These are phyloP conservation scores for Eucalyptus virginea DNA, from an alignment of 345 rosid genomes.

Conservation along the genomic window DNA sequence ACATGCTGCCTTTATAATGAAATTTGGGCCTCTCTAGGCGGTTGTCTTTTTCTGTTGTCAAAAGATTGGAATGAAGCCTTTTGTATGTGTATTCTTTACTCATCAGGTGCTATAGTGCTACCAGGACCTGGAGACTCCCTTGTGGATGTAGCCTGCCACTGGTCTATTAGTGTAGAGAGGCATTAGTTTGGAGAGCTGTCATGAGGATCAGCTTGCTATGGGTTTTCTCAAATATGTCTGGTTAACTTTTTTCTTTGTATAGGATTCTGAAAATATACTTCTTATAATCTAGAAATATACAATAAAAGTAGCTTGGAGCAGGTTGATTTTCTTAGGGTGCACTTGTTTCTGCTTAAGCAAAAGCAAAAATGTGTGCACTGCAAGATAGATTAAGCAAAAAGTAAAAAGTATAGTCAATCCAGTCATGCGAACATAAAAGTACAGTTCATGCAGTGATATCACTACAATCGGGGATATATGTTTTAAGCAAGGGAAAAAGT, in stretches of 20 bases:
- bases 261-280: neutral
- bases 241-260: neutral
- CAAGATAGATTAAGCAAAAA: neutral
- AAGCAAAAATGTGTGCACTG: neutral
- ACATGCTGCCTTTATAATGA: neutral
- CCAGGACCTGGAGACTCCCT: neutral
- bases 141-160: neutral
- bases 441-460: neutral
- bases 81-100: neutral
- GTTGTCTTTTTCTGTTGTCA: neutral
- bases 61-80: neutral
- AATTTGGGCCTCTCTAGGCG: neutral
- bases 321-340: neutral
- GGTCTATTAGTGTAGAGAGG: neutral
- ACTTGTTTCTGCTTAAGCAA: neutral
- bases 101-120: neutral
- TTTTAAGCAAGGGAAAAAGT: neutral
- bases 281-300: neutral
- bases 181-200: neutral
- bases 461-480: neutral
- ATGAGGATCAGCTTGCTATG: neutral
- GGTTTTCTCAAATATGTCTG: neutral
- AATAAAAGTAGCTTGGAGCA: neutral
- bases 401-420: neutral
- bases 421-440: neutral